These are phyloP conservation scores for Carpinus viminea DNA, from an alignment of 306 rosid genomes.

Conservation along the genomic window DNA sequence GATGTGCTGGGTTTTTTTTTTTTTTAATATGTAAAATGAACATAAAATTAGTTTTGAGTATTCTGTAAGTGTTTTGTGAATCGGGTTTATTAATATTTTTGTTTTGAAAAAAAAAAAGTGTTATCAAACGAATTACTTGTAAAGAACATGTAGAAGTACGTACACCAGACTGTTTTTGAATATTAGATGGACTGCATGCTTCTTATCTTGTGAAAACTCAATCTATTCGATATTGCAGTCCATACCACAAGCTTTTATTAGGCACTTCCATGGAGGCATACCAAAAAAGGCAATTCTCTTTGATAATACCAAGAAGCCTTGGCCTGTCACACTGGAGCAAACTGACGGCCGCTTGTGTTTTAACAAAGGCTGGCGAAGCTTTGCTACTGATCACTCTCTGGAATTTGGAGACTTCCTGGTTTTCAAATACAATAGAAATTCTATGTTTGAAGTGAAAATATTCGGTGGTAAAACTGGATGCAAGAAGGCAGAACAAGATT, in stretches of 20 bases:
- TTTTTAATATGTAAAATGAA: too few species aligned
- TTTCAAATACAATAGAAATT: slow-evolving; percentile 16
- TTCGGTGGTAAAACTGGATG: slow-evolving; percentile 13
- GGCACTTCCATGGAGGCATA: slow-evolving; percentile 11
- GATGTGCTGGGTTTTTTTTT: too few species aligned
- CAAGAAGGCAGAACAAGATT: slow-evolving; percentile 5
- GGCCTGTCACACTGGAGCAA: slow-evolving; percentile 28
- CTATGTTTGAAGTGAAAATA: not conserved
- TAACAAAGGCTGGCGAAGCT: slow-evolving; percentile 22
- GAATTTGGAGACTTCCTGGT: slow-evolving; percentile 21
- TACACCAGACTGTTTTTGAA: too few species aligned
- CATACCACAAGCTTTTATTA: slow-evolving; percentile 30
- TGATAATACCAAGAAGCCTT: slow-evolving; percentile 22
- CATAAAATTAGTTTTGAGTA: too few species aligned
- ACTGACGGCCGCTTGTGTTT: slow-evolving; percentile 9
- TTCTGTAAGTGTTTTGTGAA: too few species aligned
- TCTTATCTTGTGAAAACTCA: not conserved
- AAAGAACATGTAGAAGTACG: too few species aligned
- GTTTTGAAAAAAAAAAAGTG: too few species aligned
- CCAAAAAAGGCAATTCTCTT: slow-evolving; percentile 14
- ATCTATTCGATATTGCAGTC: slow-evolving; percentile 15
- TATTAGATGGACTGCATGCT: too few species aligned
- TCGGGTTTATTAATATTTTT: too few species aligned
- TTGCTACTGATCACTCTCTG: slow-evolving; percentile 22
- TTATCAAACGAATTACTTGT: too few species aligned